Percentiles rank a stretch among this genome's conserved stretches.
Evolutionary conservation across 257 asterid genomes (phyloP).

Genomic region (Fraxinus quadrangulata): DNA sequence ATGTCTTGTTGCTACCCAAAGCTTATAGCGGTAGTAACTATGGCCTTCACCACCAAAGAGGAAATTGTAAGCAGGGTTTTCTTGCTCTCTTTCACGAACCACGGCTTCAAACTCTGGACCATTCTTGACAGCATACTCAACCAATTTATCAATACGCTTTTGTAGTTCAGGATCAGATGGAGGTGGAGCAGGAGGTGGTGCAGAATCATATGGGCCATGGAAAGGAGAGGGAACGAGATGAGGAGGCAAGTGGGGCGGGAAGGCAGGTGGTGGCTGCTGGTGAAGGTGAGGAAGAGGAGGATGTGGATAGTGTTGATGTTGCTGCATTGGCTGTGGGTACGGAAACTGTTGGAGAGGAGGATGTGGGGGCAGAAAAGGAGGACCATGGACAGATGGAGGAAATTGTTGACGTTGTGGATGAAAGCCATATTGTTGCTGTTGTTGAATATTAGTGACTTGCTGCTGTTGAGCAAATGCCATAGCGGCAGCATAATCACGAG

Average conservation of each 20-base stretch:
- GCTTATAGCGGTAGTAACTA: conserved; percentile 83
- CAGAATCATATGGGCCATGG: conserved; percentile 69
- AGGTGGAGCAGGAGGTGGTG: conserved; percentile 83
- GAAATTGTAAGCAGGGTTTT: conserved; percentile 84
- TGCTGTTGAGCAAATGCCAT: conserved; percentile 83
- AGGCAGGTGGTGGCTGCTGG: conserved; percentile 77
- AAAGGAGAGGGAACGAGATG: conserved; percentile 68
- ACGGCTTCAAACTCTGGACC: conserved; percentile 97
- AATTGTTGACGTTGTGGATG: conserved; percentile 89
- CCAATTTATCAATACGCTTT: conserved; percentile 87
- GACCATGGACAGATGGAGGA: conserved; percentile 79
- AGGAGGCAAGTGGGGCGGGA: conserved; percentile 75
- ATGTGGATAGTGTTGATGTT: conserved; percentile 65
- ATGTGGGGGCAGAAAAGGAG: conserved; percentile 80
- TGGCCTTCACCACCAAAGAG: conserved; percentile 98
- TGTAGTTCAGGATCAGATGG: conserved; percentile 93
- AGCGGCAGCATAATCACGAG: conserved; percentile 80
- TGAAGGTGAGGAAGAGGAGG: conserved; percentile 73
- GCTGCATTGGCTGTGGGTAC: conserved; percentile 78
- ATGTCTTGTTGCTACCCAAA: conserved; percentile 72
- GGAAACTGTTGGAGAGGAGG: conserved; percentile 87
- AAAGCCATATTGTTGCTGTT: conserved; percentile 72
- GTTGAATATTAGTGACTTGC: conserved; percentile 54
- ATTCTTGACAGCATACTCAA: conserved; percentile 86
- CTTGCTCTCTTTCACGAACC: conserved; percentile 95